Evolutionary conservation across 768 basidiomycete genomes (phyloP).

Genomic region (Holtermannia corniformis): DNA sequence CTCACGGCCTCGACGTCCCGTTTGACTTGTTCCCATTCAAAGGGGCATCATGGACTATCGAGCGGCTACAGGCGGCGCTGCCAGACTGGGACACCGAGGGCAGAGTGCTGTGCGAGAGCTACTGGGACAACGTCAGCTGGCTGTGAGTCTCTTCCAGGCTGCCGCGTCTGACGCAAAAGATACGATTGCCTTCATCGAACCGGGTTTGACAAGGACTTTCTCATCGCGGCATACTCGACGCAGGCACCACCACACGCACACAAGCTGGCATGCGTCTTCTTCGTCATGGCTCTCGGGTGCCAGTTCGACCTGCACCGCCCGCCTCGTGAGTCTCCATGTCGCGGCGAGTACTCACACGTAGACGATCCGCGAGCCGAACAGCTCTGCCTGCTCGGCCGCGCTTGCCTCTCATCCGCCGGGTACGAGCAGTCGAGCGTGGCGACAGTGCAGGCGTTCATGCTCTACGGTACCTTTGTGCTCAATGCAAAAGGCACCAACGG

Average conservation of each 20-base stretch:
- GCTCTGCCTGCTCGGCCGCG: constrained; percentile 31
- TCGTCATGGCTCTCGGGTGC: constrained; percentile 37
- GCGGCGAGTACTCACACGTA: constrained; percentile 1
- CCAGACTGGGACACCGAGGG: constrained; percentile 37
- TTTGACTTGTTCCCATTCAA: not conserved
- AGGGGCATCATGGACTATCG: not conserved
- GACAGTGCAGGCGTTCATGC: constrained; percentile 34
- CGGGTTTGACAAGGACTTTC: constrained; percentile 34
- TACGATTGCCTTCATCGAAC: constrained; percentile 26
- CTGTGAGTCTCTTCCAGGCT: constrained; percentile 22
- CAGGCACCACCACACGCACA: constrained; percentile 24
- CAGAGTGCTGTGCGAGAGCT: constrained; percentile 22
- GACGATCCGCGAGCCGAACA: constrained; percentile 30
- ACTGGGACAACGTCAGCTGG: constrained; percentile 41
- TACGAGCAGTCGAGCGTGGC: constrained; percentile 31
- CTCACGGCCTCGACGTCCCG: not conserved
- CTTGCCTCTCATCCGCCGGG: constrained; percentile 29
- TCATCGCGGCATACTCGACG: constrained; percentile 29
- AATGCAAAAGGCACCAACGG: constrained; percentile 36
- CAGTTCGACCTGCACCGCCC: constrained; percentile 36
- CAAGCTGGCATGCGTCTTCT: constrained; percentile 39
- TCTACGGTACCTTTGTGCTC: constrained; percentile 35
- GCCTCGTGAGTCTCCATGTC: constrained; percentile 25
- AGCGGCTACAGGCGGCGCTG: constrained; percentile 4
- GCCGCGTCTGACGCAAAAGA: constrained; percentile 8